Conservation (phyloP, 176 grass and related monocot species). For the Juncus effusus region DNA sequence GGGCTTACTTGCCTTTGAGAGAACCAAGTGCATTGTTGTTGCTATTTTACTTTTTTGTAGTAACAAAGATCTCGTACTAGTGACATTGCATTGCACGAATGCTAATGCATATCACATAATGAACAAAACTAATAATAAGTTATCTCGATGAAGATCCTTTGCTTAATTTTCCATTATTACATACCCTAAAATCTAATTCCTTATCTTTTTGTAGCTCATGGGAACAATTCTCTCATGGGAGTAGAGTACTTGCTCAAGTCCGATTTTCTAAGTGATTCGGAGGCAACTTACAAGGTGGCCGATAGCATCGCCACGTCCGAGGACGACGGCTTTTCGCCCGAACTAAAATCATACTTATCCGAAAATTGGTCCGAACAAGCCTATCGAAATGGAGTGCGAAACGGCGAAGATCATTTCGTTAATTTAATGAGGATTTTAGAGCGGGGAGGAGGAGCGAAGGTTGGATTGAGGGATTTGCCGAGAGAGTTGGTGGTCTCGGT, state of each 20-base stretch:
- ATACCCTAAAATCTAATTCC: too few species aligned
- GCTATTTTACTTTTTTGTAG: too few species aligned
- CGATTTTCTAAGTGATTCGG: slow-evolving; percentile 63
- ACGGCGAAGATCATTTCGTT: slow-evolving; percentile 59
- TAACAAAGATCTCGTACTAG: too few species aligned
- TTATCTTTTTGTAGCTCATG: too few species aligned
- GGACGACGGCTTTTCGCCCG: slow-evolving; percentile 59
- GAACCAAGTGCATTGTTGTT: too few species aligned
- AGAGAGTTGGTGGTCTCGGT: slow-evolving; percentile 64
- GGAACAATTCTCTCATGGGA: slow-evolving; percentile 49
- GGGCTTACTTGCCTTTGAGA: too few species aligned
- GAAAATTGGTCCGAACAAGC: slow-evolving; percentile 85
- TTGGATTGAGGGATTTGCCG: slow-evolving; percentile 58
- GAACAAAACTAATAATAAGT: too few species aligned
- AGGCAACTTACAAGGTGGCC: slow-evolving; percentile 75
- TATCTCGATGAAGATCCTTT: too few species aligned
- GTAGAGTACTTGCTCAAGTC: slow-evolving; percentile 80
- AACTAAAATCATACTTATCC: slow-evolving; percentile 62
- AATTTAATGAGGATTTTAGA: slow-evolving; percentile 73
- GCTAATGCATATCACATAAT: too few species aligned
- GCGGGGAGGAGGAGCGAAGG: slow-evolving; percentile 45
- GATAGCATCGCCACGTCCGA: slow-evolving; percentile 61
- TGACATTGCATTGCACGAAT: too few species aligned
- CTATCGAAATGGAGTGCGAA: slow-evolving; percentile 40
- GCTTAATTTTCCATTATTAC: too few species aligned